Evolutionary conservation across 2,329 filamentous ascomycete genomes (phyloP), one percentile per base, ranked within the genome.

Genomic region (Phaeosphaeriaceae sp.): DNA sequence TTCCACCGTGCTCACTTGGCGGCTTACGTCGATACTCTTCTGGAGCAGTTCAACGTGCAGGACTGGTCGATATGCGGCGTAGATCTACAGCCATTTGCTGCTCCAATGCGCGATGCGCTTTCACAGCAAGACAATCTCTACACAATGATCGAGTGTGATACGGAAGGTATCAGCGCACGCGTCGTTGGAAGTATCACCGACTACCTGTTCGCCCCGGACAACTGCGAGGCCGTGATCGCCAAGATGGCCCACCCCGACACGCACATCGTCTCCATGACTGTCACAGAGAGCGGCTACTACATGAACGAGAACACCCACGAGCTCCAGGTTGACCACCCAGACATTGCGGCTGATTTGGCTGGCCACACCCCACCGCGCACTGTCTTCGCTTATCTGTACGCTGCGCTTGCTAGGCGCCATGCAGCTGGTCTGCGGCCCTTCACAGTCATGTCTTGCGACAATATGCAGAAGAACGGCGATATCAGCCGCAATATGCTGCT

Each of bases 31-130:
- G 69, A 72, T 56, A 65, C 57, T 45, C 61, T 72, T 9, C 65
- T 72, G 17, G 66, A 69, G 48, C 67, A 72, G 53, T 63, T 70
- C 48, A 54, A 60, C 46, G 58, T 68, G 17, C 61, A 65, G 40
- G 68, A 72, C 46, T 72, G 69, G 69, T 68, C 69, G 13, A 72
- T 72, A 31, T 72, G 69, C 52, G 69, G 69, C 58, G 68, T 72
- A 24, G 69, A 65, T 31, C 58, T 72, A 10, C 67, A 69, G 60
- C 65, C 69, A 24, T 72, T 69, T 36, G 69, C 66, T 49, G 68
- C 65, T 17, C 56, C 65, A 33, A 72, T 72, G 69, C 62, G 58
- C 41, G 62, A 72, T 51, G 69, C 69, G 4, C 55, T 72, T 11
- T 55, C 49, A 17, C 60, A 61, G 19, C 69, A 72, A 51, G 69